Conservation (phyloP, 2,329 filamentous ascomycete species). For the Aspergillus sp. region DNA sequence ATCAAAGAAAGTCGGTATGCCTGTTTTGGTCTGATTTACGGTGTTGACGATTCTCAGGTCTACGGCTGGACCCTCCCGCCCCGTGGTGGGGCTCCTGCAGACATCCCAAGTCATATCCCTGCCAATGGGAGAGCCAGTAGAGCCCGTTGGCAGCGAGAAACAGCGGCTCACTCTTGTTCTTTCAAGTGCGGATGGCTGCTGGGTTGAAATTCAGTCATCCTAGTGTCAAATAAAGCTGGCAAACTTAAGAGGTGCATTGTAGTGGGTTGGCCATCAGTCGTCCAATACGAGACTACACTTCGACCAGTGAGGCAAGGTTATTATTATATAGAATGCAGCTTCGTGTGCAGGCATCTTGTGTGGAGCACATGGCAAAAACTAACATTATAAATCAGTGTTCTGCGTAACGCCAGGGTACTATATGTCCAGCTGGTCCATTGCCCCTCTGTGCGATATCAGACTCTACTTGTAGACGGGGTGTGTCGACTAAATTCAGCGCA, state of each 20-base stretch:
- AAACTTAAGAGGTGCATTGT: not conserved
- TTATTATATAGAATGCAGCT: not conserved
- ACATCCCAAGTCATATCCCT: slow-evolving; percentile 7
- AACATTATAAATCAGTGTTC: slow-evolving; percentile 1
- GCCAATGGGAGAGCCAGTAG: slow-evolving; percentile 7
- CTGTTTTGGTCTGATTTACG: slow-evolving; percentile 1
- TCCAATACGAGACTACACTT: slow-evolving; percentile 1
- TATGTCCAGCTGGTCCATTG: slow-evolving; percentile 1
- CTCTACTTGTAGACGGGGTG: slow-evolving; percentile 1
- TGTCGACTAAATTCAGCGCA: not conserved
- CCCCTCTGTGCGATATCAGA: slow-evolving; percentile 1
- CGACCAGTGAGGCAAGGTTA: not conserved
- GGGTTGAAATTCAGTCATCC: slow-evolving; percentile 7
- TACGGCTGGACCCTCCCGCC: slow-evolving; percentile 32
- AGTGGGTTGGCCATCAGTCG: not conserved
- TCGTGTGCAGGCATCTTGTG: not conserved
- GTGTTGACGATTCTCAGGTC: slow-evolving; percentile 8
- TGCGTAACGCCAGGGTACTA: not conserved
- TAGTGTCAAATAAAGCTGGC: slow-evolving; percentile 1
- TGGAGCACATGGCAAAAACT: not conserved
- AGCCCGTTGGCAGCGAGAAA: slow-evolving; percentile 13
- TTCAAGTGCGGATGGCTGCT: slow-evolving; percentile 15
- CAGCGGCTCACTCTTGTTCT: slow-evolving; percentile 16
- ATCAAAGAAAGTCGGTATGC: slow-evolving; percentile 34
- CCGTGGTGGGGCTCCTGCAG: slow-evolving; percentile 15